These are phyloP conservation scores for Adansonia digitata DNA, from an alignment of 345 rosid genomes.

Conservation along the genomic window DNA sequence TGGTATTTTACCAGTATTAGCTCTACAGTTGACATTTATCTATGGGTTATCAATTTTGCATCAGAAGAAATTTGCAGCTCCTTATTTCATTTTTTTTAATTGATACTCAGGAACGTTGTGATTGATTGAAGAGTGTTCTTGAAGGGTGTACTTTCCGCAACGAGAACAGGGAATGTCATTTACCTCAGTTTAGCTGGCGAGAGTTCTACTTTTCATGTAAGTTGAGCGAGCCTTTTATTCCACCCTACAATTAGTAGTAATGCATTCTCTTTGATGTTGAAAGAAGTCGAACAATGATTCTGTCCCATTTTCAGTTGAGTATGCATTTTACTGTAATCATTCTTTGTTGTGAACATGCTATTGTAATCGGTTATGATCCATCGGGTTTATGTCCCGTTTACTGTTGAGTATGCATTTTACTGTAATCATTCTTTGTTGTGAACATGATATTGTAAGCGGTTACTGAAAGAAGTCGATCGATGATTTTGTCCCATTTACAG, in stretches of 20 bases:
- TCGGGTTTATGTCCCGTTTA: constrained; percentile 1
- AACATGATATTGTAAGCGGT: not conserved
- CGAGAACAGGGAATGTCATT: not conserved
- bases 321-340: not conserved
- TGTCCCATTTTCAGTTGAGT: not conserved
- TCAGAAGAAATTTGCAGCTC: not conserved
- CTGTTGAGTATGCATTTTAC: not conserved
- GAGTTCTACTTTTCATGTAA: not conserved
- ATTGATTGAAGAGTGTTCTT: no score
- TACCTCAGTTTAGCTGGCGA: not conserved
- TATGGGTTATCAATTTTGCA: not conserved
- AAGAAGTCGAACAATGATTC: not conserved
- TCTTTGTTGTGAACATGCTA: not conserved
- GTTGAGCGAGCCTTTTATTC: not conserved
- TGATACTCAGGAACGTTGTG: no score
- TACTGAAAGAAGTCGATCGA: no score
- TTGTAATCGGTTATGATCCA: no score
- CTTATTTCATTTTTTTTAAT: not conserved
- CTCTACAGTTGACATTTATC: not conserved
- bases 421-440: not conserved
- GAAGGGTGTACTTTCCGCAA: not conserved
- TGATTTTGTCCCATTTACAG: not conserved
- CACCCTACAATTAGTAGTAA: not conserved
- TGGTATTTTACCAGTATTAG: not conserved
- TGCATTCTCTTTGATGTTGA: not conserved